phyloP scores from a whole-genome alignment of 768 basidiomycete genomes.

The Trametes coccinea region DNA sequence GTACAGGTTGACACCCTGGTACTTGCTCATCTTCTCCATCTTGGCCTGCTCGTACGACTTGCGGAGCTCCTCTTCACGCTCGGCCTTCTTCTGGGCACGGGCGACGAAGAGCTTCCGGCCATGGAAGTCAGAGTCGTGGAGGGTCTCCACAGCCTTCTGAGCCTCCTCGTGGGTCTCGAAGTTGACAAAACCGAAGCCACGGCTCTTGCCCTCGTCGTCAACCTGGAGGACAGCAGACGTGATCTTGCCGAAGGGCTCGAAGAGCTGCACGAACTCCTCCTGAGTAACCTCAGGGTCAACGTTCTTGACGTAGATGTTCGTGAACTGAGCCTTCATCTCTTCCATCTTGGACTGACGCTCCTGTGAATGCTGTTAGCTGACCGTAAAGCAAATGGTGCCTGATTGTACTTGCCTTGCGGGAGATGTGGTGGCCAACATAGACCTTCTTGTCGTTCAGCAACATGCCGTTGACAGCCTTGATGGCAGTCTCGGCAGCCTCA shows the following conservation, averaged over 20 bases:
- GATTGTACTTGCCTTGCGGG: constrained; percentile 71
- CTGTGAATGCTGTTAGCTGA: constrained; percentile 35
- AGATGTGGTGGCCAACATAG: constrained; percentile 95
- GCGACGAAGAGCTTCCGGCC: constrained; percentile 93
- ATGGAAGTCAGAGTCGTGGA: constrained; percentile 82
- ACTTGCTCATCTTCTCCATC: constrained; percentile 97
- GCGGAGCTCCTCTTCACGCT: constrained; percentile 96
- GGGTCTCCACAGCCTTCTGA: constrained; percentile 80
- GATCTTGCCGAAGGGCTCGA: constrained; percentile 74
- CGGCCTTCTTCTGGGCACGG: constrained; percentile 97
- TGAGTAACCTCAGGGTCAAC: constrained; percentile 80
- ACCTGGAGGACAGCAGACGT: constrained; percentile 85
- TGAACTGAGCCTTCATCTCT: constrained; percentile 96
- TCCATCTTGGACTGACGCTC: constrained; percentile 98
- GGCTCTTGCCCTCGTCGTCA: constrained; percentile 90
- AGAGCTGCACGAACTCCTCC: constrained; percentile 84
- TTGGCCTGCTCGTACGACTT: constrained; percentile 92
- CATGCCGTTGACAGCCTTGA: constrained; percentile 99
- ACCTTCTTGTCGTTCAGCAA: constrained; percentile 99
- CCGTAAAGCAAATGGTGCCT: background rate
- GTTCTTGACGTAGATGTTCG: constrained; percentile 99
- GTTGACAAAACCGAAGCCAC: constrained; percentile 99
- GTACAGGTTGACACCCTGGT: constrained; percentile 98
- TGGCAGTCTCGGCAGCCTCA: constrained; percentile 92
- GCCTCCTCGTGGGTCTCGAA: constrained; percentile 92